A percentile compares a stretch with the other conserved stretches of the same genome.
Conservation (phyloP, 2,329 filamentous ascomycete genomes). For the Ceratocystis colombiana region DNA sequence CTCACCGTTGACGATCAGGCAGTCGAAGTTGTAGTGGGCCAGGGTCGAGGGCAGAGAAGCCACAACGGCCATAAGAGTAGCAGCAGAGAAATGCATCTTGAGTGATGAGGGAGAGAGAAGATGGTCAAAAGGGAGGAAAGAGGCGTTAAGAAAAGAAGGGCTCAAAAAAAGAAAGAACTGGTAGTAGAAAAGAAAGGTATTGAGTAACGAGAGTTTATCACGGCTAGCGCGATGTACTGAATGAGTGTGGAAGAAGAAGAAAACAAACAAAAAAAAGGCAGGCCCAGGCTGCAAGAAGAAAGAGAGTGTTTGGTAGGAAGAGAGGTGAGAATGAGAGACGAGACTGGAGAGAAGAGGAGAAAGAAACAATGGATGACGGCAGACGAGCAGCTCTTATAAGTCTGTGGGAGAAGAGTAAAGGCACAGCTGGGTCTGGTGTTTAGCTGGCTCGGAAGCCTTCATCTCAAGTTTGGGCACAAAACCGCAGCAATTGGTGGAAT, state of each 20-base stretch:
- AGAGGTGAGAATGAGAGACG: conserved; percentile 16
- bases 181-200: background rate
- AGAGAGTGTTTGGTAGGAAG: conserved; percentile 10
- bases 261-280: conserved; percentile 9
- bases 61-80: conserved; percentile 29
- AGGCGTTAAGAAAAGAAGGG: background rate
- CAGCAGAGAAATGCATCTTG: conserved; percentile 30
- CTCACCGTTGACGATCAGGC: conserved; percentile 39
- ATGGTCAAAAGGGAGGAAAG: background rate
- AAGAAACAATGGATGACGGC: background rate
- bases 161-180: background rate
- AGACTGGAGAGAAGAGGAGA: conserved; percentile 10
- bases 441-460: background rate
- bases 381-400: background rate
- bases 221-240: conserved; percentile 16
- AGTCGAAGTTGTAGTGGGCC: conserved; percentile 39
- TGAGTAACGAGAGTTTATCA: background rate
- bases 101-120: background rate
- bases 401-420: background rate
- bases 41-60: conserved; percentile 29
- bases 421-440: background rate
- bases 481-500: background rate
- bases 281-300: conserved; percentile 14
- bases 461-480: background rate
- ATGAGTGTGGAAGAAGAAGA: conserved; percentile 11